Evolutionary conservation across 441 rosid genomes (phyloP).

Genomic region (Aquilaria agallochum): DNA sequence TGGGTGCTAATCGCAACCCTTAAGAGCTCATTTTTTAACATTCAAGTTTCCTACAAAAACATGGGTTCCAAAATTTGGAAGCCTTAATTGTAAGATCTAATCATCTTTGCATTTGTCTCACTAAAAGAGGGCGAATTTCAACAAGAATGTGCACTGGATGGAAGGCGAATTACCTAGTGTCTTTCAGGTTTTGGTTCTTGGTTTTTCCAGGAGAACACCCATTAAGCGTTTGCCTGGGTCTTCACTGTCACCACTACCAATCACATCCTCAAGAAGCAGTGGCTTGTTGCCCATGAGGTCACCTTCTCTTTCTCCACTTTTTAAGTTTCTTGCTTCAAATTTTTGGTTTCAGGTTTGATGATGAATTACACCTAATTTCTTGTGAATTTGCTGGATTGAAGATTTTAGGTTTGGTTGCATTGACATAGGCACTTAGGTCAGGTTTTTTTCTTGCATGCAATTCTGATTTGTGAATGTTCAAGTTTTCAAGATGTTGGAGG

Average conservation of each 20-base stretch:
- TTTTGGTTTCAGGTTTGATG: not conserved
- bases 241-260: constrained; percentile 79
- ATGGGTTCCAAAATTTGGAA: no score
- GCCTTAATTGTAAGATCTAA: no score
- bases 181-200: constrained; percentile 24
- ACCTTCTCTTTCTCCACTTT: not conserved
- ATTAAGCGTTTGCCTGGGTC: constrained; percentile 71
- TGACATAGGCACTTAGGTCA: not conserved
- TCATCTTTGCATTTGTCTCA: no score
- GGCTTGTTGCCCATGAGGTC: constrained; percentile 80
- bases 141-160: constrained; percentile 70
- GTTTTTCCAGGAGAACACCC: constrained; percentile 36
- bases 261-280: constrained; percentile 63
- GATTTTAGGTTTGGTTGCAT: not conserved
- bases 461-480: constrained; percentile 15
- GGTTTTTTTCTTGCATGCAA: not conserved
- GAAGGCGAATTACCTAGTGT: constrained; percentile 72
- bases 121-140: constrained; percentile 3
- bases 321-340: not conserved
- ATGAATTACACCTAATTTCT: not conserved
- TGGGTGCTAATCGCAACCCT: no score
- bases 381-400: not conserved
- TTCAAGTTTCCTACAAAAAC: no score
- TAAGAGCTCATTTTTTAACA: no score
- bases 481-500: constrained; percentile 76